phyloP scores from a whole-genome alignment of 306 rosid species.

The Prunus fruticosa region DNA sequence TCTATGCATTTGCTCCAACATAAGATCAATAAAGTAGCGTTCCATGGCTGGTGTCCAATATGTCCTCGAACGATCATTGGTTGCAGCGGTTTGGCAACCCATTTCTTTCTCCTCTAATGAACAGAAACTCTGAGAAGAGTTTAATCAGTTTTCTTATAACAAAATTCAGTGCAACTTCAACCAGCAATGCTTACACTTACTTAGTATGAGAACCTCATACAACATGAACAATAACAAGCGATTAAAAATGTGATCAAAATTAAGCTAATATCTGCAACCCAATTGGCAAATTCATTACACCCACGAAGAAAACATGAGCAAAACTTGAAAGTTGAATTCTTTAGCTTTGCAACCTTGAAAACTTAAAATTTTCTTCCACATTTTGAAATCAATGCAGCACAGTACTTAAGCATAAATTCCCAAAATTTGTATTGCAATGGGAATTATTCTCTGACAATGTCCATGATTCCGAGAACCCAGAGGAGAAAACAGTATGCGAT shows the following conservation, averaged over 20 bases:
- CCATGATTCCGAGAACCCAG: neutral
- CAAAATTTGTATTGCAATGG: neutral
- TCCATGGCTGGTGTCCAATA: conserved; percentile 78
- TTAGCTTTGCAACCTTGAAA: neutral
- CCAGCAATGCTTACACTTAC: neutral
- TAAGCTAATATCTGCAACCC: neutral
- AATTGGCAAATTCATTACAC: neutral
- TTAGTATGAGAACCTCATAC: no score
- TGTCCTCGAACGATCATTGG: conserved; percentile 63
- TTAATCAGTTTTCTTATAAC: no score
- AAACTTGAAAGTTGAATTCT: neutral
- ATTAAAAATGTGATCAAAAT: neutral
- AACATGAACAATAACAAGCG: neutral
- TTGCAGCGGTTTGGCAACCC: conserved; percentile 44
- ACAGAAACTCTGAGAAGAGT: neutral
- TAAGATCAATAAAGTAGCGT: conserved; percentile 60
- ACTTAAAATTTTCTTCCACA: neutral
- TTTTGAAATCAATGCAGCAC: neutral
- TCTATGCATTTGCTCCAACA: conserved; percentile 69
- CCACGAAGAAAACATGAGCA: neutral
- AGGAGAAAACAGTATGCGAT: neutral
- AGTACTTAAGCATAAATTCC: neutral
- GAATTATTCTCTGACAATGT: neutral
- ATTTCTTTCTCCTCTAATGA: conserved; percentile 32
- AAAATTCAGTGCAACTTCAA: neutral